Evolutionary conservation across 2,329 filamentous ascomycete genomes (phyloP), one percentile per base, ranked within the genome.

Genomic region (Pseudogymnoascus sp.): DNA sequence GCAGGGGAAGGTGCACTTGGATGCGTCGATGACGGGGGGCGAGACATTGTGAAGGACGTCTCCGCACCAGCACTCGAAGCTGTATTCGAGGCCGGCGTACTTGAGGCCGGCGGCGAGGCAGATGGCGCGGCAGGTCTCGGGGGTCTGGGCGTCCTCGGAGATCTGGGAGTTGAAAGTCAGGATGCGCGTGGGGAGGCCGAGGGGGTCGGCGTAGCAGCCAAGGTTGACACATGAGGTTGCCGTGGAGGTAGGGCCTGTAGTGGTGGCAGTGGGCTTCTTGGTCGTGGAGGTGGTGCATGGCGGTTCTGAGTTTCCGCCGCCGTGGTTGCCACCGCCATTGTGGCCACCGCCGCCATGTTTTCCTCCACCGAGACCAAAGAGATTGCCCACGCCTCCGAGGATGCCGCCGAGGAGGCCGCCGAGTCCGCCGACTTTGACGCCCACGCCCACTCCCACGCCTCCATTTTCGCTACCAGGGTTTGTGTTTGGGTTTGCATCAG

Each of bases 101-200:
- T 65, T 65, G 39, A 73, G 72, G 37, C 72, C 71, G 70, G 78
- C 79, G 6, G 78, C 78, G 1, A 80, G 68, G 0, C 80, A 73
- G 2, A 76, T 79, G 1, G 75, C 74, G 66, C 78, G 80, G 74
- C 76, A 79, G 69, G 79, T 77, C 65, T 79, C 75, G 63, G 80
- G 33, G 3, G 58, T 59, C 33, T 37, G 37, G 33, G 33, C 58
- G 8, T 16, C 58, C 23, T 59, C 33, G 16, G 19, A 23, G 23
- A 39, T 37, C 19, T 37, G 58, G 16, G 37, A 37, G 58, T 59
- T 59, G 45, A 55, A 55, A 6, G 45, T 55, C 26, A 55, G n/a
- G 26, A 55, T 26, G n/a, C 45, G 45, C 45, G 45, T 33, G 8
- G 45, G 45, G 26, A 55, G 45, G 7, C 45, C 45, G 45, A 55